Evolutionary conservation across 2,329 filamentous ascomycete genomes (phyloP).

Genomic region (Plectosphaerella sp.): DNA sequence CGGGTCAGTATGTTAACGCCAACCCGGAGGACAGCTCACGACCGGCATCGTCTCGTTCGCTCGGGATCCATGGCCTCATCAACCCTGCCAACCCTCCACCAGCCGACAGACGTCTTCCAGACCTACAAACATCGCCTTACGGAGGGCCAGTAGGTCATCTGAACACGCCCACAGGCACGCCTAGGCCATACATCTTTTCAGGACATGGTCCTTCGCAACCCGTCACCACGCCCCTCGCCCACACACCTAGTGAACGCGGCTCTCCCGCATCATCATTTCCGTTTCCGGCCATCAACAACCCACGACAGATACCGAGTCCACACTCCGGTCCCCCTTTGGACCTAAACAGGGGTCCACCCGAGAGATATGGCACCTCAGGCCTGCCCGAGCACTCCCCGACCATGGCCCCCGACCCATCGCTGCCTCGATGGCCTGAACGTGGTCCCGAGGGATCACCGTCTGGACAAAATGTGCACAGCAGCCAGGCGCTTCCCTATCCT

Average conservation of each 20-base stretch:
- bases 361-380: not conserved
- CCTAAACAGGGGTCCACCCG: not conserved
- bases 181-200: constrained; percentile 15
- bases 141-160: not conserved
- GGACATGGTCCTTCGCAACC: constrained; percentile 24
- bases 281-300: constrained; percentile 22
- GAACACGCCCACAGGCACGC: constrained; percentile 13
- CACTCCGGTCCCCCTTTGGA: not conserved
- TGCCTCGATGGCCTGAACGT: not conserved
- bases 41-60: constrained; percentile 9
- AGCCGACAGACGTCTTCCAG: not conserved
- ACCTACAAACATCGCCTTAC: not conserved
- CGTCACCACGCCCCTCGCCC: constrained; percentile 20
- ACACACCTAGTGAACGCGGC: constrained; percentile 24
- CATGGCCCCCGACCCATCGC: not conserved
- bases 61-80: constrained; percentile 32
- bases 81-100: constrained; percentile 21
- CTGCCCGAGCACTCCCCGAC: not conserved
- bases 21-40: constrained; percentile 2
- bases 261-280: constrained; percentile 24
- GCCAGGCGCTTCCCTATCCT: not conserved
- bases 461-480: not conserved
- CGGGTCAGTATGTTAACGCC: constrained; percentile 9
- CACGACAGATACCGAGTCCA: constrained; percentile 25
- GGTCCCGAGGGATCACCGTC: not conserved